These are phyloP conservation scores for Claviceps quebecensis DNA, from an alignment of 2,329 filamentous ascomycete species.

Conservation along the genomic window DNA sequence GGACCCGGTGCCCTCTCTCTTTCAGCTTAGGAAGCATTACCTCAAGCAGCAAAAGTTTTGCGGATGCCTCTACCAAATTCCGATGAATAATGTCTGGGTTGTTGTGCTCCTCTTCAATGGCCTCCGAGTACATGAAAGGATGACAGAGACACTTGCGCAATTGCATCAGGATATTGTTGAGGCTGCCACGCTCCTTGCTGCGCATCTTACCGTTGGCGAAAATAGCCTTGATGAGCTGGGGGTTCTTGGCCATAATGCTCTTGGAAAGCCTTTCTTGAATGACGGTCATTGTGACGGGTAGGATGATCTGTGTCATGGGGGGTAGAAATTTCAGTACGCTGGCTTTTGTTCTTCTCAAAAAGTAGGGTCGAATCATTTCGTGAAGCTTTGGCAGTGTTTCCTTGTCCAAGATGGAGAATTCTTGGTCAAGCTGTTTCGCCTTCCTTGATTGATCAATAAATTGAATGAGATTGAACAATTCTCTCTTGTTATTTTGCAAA, in stretches of 20 bases:
- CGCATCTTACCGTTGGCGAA: conserved; percentile 58
- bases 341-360: conserved; percentile 67
- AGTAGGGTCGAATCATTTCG: conserved; percentile 62
- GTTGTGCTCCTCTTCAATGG: conserved; percentile 70
- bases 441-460: conserved; percentile 66
- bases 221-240: conserved; percentile 75
- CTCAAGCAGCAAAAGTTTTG: conserved; percentile 74
- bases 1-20: conserved; percentile 72
- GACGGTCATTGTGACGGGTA: conserved; percentile 89
- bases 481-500: conserved; percentile 86
- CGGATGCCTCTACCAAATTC: conserved; percentile 81
- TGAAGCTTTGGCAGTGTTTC: conserved; percentile 75
- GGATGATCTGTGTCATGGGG: conserved; percentile 84
- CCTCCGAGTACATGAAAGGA: conserved; percentile 83
- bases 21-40: conserved; percentile 77
- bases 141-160: conserved; percentile 89
- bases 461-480: conserved; percentile 92
- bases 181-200: conserved; percentile 56
- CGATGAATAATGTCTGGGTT: conserved; percentile 50
- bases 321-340: conserved; percentile 85
- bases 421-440: conserved; percentile 58
- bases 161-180: conserved; percentile 94
- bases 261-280: conserved; percentile 91
- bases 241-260: conserved; percentile 82
- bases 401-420: conserved; percentile 66